phyloP scores from a whole-genome alignment of 2,329 filamentous ascomycete species.

The Botryotinia convoluta region DNA sequence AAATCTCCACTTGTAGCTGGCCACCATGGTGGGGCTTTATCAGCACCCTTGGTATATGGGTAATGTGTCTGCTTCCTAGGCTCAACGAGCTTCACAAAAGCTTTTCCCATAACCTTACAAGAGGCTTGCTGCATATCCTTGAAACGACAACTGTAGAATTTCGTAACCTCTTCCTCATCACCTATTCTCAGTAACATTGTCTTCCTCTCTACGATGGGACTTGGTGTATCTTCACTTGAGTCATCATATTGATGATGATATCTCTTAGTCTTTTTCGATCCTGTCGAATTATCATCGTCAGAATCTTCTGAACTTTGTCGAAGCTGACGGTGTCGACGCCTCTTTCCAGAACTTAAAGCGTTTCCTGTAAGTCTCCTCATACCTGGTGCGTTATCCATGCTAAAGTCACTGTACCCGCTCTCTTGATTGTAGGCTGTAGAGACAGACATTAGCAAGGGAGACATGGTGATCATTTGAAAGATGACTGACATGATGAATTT shows the following conservation, averaged over 20 bases:
- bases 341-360: slow-evolving; percentile 23
- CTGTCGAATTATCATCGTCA: slow-evolving; percentile 28
- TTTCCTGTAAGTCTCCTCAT: slow-evolving; percentile 26
- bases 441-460: slow-evolving; percentile 7
- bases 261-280: slow-evolving; percentile 29
- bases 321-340: slow-evolving; percentile 22
- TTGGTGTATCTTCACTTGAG: slow-evolving; percentile 26
- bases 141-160: slow-evolving; percentile 61
- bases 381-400: slow-evolving; percentile 21
- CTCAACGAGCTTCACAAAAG: slow-evolving; percentile 72
- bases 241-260: slow-evolving; percentile 21
- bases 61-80: slow-evolving; percentile 75
- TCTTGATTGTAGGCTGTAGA: slow-evolving; percentile 27
- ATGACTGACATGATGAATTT: slow-evolving; percentile 15
- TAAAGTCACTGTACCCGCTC: slow-evolving; percentile 26
- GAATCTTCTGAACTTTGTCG: slow-evolving; percentile 29
- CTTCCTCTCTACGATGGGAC: slow-evolving; percentile 27
- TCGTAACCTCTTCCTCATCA: slow-evolving; percentile 53
- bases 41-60: slow-evolving; percentile 66
- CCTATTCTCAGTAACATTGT: slow-evolving; percentile 48
- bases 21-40: slow-evolving; percentile 66
- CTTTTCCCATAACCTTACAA: slow-evolving; percentile 71
- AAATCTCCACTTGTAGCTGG: slow-evolving; percentile 54
- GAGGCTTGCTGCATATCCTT: slow-evolving; percentile 67
- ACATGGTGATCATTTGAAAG: background rate